Evolutionary conservation across 176 grass and related monocot genomes (phyloP).

Genomic region (Zea mays): Zm-B73-REFERENCE-NAM-5.0 NC_050100.1:53128501-53129000

Average conservation of each 20-base stretch:
- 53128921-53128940: neutral
- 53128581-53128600: neutral
- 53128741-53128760: slow-evolving; percentile 26
- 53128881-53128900: too few relatives aligned
- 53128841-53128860: neutral
- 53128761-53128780: slow-evolving; percentile 27
- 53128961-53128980: too few relatives aligned
- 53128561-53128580: slow-evolving; percentile 22
- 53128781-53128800: neutral
- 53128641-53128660: neutral
- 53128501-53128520: too few relatives aligned
- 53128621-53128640: too few relatives aligned
- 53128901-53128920: too few relatives aligned
- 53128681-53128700: neutral
- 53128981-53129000: too few relatives aligned
- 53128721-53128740: slow-evolving; percentile 5
- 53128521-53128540: neutral
- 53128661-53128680: neutral
- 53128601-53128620: too few relatives aligned
- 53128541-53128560: neutral
- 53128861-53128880: neutral
- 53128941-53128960: too few relatives aligned
- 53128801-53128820: neutral
- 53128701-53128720: neutral
- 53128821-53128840: too few relatives aligned